Conservation (phyloP, 129 eudicot species). For the Artemisia argyi region DNA sequence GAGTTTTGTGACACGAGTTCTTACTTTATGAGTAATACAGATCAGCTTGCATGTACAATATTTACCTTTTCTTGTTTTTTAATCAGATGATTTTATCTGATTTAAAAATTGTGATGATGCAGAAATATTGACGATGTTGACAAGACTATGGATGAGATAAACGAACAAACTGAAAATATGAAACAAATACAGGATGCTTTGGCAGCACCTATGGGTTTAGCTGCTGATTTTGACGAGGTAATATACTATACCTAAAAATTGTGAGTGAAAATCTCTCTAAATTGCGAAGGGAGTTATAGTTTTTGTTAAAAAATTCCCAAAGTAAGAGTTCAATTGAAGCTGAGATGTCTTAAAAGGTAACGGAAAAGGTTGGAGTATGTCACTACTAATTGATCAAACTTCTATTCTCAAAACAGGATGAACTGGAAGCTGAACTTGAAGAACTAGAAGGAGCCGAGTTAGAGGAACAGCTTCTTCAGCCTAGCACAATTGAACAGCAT, state of each 20-base stretch:
- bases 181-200: constrained; percentile 48
- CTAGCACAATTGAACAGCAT: constrained; percentile 24
- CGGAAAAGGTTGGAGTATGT: neutral
- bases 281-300: neutral
- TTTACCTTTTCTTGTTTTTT: neutral
- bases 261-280: neutral
- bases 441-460: constrained; percentile 62
- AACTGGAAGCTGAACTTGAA: constrained; percentile 59
- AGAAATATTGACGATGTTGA: constrained; percentile 53
- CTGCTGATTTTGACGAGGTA: constrained; percentile 55
- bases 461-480: constrained; percentile 65
- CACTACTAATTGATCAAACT: neutral
- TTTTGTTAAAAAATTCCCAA: neutral
- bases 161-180: constrained; percentile 56
- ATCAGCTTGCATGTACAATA: constrained; percentile 5
- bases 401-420: constrained; percentile 34
- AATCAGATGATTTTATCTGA: neutral
- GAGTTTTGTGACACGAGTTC: neutral
- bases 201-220: constrained; percentile 53
- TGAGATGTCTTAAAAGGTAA: constrained; percentile 2
- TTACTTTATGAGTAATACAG: constrained; percentile 3
- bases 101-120: constrained; percentile 19
- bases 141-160: constrained; percentile 55
- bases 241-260: neutral
- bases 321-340: neutral